phyloP scores from a whole-genome alignment of 108 stramenopile genomes.

The Fragilaria radians region DNA sequence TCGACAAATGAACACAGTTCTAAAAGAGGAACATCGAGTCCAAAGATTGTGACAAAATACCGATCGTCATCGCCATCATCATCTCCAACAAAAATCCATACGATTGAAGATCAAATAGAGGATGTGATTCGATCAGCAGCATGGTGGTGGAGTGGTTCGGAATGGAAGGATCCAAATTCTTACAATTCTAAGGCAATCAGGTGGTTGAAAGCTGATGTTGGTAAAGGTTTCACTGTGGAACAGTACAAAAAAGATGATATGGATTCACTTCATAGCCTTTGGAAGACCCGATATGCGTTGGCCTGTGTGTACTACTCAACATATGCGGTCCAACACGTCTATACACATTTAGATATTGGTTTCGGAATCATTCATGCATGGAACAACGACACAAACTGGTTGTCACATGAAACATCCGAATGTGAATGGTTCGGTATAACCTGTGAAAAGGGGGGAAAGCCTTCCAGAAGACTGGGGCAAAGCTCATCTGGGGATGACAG shows the following conservation, averaged over 20 bases:
- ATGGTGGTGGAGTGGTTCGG: not conserved
- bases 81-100: no score
- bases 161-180: not conserved
- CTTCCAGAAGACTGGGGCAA: not conserved
- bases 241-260: no score
- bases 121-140: no score
- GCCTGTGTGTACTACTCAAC: conserved; percentile 18
- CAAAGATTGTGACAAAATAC: no score
- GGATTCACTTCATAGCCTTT: no score
- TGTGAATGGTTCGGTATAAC: conserved; percentile 58
- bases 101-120: no score
- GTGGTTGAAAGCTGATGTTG: not conserved
- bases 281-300: conserved; percentile 16
- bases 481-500: no score
- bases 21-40: no score
- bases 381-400: conserved; percentile 13
- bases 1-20: no score
- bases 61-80: no score
- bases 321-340: conserved; percentile 1
- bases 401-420: conserved; percentile 29
- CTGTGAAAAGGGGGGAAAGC: conserved; percentile 17
- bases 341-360: not conserved
- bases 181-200: conserved; percentile 2
- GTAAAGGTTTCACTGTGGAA: not conserved
- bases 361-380: not conserved